Base-by-base conservation (phyloP, 139 green algal species). In the Chlorella vulgaris region DNA sequence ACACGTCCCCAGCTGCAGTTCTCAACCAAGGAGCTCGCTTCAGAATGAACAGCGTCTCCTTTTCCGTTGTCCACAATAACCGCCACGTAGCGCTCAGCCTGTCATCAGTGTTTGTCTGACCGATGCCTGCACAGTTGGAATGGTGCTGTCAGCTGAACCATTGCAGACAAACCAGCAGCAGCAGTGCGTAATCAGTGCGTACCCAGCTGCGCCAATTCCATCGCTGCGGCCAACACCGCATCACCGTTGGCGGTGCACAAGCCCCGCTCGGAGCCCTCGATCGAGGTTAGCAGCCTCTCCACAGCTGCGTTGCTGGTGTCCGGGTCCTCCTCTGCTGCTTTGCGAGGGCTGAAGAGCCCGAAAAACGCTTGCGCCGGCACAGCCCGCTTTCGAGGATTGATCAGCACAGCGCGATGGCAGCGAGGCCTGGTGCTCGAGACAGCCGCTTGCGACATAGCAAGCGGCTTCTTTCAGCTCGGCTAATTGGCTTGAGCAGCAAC, bases 21-120 rank as follows among this genome's bases (percentile, higher is more conserved):
- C 43, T 88, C 80, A 97, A 98, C 8, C 91, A 55, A 1, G 28
- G 8, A 6, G 93, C 91, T n/a, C 94, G 93, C 63, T 96, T 81
- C 1, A 98, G 26, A 22, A 98, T 97, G 61, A 94, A 98, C 0
- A 98, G 87, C 31, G 53, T 80, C 26, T 77, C 33, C 80, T 90
- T 87, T 70, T 96, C 92, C 1, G 93, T 96, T 28, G 94, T 98
- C 91, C 92, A 98, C 18, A 95, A 29, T 43, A 98, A 86, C 74
- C 85, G 88, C 94, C 94, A 98, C 7, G 84, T 93, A 47, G 81
- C 91, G 38, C 68, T 90, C 10, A 95, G 63, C 31, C 53, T 21
- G 15, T 38, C 50, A 13, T 47, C 74, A 4, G 84, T 88, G 7
- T 83, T 86, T 31, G 47, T 38, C n/a, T 58, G 67, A 29, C 76